Evolutionary conservation across 768 basidiomycete species (phyloP), one percentile per base, ranked within the genome.

Genomic region (Rhizopogon roseolus): DNA sequence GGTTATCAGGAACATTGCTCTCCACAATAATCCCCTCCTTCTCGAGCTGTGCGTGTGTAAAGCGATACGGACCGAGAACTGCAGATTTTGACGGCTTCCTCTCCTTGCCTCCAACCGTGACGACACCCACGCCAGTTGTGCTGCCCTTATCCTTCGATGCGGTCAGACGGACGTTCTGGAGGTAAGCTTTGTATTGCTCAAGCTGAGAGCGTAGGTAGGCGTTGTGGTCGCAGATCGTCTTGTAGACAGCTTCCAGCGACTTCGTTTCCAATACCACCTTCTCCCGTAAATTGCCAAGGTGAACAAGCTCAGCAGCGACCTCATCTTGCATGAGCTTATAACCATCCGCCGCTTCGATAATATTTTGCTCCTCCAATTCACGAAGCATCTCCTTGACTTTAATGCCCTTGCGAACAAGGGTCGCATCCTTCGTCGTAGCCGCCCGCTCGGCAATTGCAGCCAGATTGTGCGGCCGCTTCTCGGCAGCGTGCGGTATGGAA

Each of bases 311-410:
- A 5, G 92, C 93, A 5, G 85, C 81, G 25, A 99, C 95, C 67
- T 99, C 97, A 58, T 99, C 97, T 63, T 95, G 92, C 90, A 99
- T 95, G 56, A 99, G 84, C 71, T 83, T 90, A 75, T 86, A 97
- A 17, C 87, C 87, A 63, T 99, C 97, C 41, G 67, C 48, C 17
- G 77, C 76, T 44, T 98, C 94, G 37, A 98, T 84, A 49, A 98
- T 80, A 64, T 88, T 88, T 49, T 85, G 79, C 65, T 95, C 90
- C 68, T 98, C 96, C 43, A 99, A 76, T 70, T 98, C 97, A 49
- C 95, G 84, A 32, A 99, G 76, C 90, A 99, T 96, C 76, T 98
- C 95, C 77, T 98, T 98, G 64, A 98, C 96, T 67, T 99, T 99
- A 83, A 99, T 97, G 34, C 97, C 97, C 66, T 88, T 93, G 39